Base-by-base conservation (phyloP, 768 basidiomycete species). In the Suillus alpinus region DNA sequence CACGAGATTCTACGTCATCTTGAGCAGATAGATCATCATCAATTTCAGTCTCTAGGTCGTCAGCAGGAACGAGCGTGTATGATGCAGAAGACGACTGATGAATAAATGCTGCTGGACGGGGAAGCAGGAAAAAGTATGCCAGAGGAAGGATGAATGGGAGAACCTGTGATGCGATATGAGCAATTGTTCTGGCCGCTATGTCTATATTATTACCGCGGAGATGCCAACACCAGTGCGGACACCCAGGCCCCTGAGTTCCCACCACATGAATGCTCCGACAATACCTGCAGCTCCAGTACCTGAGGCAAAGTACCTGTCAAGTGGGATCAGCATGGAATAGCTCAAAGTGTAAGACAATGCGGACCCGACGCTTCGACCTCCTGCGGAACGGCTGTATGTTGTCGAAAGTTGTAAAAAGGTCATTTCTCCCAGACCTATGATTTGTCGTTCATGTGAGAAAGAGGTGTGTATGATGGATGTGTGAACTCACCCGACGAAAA, bases 201-300 rank as follows among this genome's bases (percentile, higher is more conserved):
- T 89, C 40, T 69, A 29, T 26, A 26, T 55, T 26, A 16, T 55
- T 55, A 93, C 93, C 14, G 92, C 83, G 10, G 92, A 94, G 23
- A 96, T 68, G 2, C 92, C 91, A 26, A 98, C 86, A 1, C 95
- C 97, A 12, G 78, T 67, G 47, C 86, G 83, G 6, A 99, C 93
- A 23, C 97, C 96, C 0, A 96, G 75, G 1, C 85, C 84, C 20
- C 97, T 81, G 4, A 98, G 77, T 64, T 94, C 81, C 96, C 96
- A 98, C 97, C 97, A 98, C 13, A 97, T 69, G 41, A 91, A 89
- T 0, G 96, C 94, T 7, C 96, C 96, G 1, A 88, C 89, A 1
- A 99, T 83, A 0, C 96, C 96, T 0, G 96, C 96, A 5, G 91
- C 93, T 1, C 96, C 96, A 0, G 96, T 98, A 0, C 96, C 96